Evolutionary conservation across 805 yeast genomes (phyloP), one percentile per base, ranked within the genome.

Genomic region (Schwanniomyces sp.): DNA sequence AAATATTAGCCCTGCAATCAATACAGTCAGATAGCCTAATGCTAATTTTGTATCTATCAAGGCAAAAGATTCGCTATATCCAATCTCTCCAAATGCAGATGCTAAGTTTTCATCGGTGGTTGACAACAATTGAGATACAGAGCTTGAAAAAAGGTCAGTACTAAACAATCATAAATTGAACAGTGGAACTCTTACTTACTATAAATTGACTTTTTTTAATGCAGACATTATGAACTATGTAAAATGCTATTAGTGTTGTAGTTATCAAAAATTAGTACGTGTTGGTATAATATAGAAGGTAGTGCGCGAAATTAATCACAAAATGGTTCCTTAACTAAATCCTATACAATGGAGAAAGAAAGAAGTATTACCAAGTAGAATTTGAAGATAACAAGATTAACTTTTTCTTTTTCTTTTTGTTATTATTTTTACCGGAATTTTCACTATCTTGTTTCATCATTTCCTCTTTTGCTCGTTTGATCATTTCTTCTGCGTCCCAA

Each of bases 51-150:
- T 56, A 54, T 81, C 85, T 29, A 59, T 55, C 14, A 78, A 51
- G 11, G 51, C 52, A 53, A 80, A 81, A 25, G 78, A 70, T 55
- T 81, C 81, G 10, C 62, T 61, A 52, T 69, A 81, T 3, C 81
- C 82, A 10, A 80, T 57, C 34, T 64, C 64, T 28, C 67, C 67
- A 45, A 81, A 58, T 0, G 70, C 67, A 2, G 59, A 58, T 5
- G 78, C 61, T 29, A 81, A 63, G 30, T 70, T 69, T 11, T 80
- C 85, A 56, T 81, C 85, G 12, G 75, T 64, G 34, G 78, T 75
- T 16, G 67, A 69, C 51, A 79, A 74, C 54, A 81, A 66, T 3
- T 79, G 81, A 11, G 61, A 56, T 4, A 72, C 72, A 0, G 84
- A 79, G 57, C 80, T 70, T 44, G 55, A 24, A 30, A 32, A 32